Evolutionary conservation across 306 rosid genomes (phyloP), one percentile per base, ranked within the genome.

Genomic region (Trifolium pratense): DNA sequence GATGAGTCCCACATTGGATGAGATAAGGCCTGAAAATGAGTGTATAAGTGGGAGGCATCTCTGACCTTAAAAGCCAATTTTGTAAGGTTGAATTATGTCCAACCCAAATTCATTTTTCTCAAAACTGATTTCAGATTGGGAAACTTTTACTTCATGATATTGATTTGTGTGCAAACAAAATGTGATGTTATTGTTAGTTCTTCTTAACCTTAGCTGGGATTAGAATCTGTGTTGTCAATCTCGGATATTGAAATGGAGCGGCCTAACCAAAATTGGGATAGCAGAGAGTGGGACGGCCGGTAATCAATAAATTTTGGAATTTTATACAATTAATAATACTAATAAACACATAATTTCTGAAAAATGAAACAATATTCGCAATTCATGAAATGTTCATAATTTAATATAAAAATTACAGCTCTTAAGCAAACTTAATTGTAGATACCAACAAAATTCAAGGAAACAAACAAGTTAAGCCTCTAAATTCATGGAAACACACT

Each of bases 141-240:
- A 31, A 55, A 36, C 9, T 42, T 42, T 52, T 71, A 21, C 62
- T 60, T 48, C 13, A 23, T n/a, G 25, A 62, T 78, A 6, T 37
- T 61, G 29, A 26, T 70, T 70, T 58, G 9, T 46, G 25, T 42
- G 64, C 20, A 63, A 48, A 26, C 39, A 52, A 70, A 17, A 37
- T 39, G 68, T 59, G 29, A 20, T 69, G 20, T 77, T 31, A 46
- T 49, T 11, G 13, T 5, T 36, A 12, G 66, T 60, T n/a, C 36
- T 60, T n/a, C 36, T 21, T 37, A 59, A 10, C 45, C 11, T 78
- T 71, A 63, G 67, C 17, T 29, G 60, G 66, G 72, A 51, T 61
- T 61, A 17, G 56, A 48, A 62, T 14, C 51, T 45, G 14, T 45
- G 51, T 13, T 45, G 51, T 45, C 51, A 45, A 45, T 45, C 51